Evolutionary conservation across 2,329 filamentous ascomycete genomes (phyloP).

Genomic region (Madurella mycetomatis): DNA sequence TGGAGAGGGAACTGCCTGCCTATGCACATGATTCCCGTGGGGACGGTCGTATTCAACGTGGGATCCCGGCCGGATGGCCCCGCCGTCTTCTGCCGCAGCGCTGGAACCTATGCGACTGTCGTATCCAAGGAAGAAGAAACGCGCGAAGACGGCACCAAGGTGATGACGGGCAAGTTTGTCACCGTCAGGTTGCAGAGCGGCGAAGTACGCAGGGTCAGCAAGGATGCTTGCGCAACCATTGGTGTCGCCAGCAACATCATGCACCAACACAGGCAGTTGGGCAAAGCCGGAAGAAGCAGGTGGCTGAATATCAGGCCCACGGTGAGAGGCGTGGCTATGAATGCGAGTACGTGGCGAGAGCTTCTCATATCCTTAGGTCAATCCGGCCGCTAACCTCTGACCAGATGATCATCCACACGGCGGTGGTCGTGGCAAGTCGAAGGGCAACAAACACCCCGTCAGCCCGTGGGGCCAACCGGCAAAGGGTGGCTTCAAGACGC

Average conservation of each 20-base stretch:
- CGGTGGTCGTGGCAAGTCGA: conserved; percentile 98
- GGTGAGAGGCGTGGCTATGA: conserved; percentile 97
- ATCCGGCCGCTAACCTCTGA: conserved; percentile 12
- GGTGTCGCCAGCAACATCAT: conserved; percentile 91
- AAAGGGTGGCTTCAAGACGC: conserved; percentile 89
- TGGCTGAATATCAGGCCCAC: conserved; percentile 95
- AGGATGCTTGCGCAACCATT: conserved; percentile 90
- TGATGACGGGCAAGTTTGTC: conserved; percentile 71
- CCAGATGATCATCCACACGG: conserved; percentile 91
- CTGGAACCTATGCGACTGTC: conserved; percentile 85
- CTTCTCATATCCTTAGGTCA: background rate
- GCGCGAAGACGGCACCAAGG: conserved; percentile 52
- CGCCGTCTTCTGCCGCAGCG: conserved; percentile 90
- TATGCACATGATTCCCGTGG: conserved; percentile 90
- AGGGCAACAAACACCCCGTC: conserved; percentile 93
- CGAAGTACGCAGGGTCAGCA: conserved; percentile 83
- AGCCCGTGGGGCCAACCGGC: conserved; percentile 93
- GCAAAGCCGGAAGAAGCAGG: conserved; percentile 89
- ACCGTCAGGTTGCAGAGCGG: conserved; percentile 86
- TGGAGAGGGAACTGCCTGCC: conserved; percentile 94
- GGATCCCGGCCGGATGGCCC: conserved; percentile 68
- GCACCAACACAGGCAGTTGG: conserved; percentile 83
- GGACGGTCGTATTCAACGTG: conserved; percentile 88
- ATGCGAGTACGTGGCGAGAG: conserved; percentile 63
- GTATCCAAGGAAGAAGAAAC: conserved; percentile 82